Percentiles rank a stretch among this genome's conserved stretches.
These are phyloP conservation scores for Stylosanthes scabra DNA, from an alignment of 331 rosid genomes.

Conservation along the genomic window DNA sequence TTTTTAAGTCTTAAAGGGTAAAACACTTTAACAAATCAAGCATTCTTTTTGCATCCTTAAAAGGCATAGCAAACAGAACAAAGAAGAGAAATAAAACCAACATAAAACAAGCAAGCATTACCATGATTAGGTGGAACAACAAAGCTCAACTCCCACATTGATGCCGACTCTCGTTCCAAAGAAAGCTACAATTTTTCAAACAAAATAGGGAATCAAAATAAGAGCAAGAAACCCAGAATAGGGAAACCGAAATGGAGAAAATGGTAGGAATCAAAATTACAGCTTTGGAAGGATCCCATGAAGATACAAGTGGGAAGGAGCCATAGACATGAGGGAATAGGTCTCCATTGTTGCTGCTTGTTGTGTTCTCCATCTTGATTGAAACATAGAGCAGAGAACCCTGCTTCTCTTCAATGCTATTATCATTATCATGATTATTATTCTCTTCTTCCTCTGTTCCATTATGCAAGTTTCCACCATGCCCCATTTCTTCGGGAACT, in stretches of 20 bases:
- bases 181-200: conserved; percentile 55
- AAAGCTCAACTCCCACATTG: conserved; percentile 98
- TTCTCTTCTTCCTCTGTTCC: conserved; percentile 34
- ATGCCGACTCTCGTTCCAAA: conserved; percentile 86
- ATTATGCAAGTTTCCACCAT: not conserved
- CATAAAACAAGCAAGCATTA: conserved; percentile 35
- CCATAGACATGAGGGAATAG: conserved; percentile 87
- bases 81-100: not conserved
- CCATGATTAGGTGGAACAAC: conserved; percentile 98
- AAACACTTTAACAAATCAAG: not conserved
- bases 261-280: conserved; percentile 48
- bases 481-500: conserved; percentile 50
- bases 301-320: conserved; percentile 74
- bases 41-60: not conserved
- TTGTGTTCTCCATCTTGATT: conserved; percentile 84
- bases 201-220: not conserved
- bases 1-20: not conserved
- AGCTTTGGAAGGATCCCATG: conserved; percentile 83
- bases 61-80: not conserved
- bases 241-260: conserved; percentile 2
- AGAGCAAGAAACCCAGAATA: not conserved
- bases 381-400: conserved; percentile 87
- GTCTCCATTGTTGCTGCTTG: conserved; percentile 52
- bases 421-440: not conserved
- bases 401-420: conserved; percentile 43